Evolutionary conservation across 176 grass and related monocot species (phyloP).

Genomic region (Oryza officinalis): DNA sequence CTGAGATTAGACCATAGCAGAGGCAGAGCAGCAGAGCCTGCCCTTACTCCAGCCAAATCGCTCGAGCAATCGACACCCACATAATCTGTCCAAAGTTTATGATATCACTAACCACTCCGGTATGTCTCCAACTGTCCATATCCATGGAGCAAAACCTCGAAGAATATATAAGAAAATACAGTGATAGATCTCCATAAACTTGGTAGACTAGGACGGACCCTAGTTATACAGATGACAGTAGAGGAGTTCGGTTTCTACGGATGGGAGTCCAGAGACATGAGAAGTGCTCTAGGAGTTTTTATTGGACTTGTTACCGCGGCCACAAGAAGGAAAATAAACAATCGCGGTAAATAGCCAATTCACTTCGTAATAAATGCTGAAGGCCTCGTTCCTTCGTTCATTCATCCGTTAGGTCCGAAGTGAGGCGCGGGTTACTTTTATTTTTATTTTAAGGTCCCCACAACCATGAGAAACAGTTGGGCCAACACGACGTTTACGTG

Average conservation of each 20-base stretch:
- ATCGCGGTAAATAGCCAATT: no score
- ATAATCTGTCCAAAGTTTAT: not conserved
- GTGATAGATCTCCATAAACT: no score
- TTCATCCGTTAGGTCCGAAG: not conserved
- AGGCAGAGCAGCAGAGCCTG: no score
- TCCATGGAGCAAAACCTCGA: no score
- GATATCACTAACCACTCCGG: not conserved
- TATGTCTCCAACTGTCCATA: not conserved
- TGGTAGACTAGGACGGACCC: no score
- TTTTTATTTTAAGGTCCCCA: constrained; percentile 24
- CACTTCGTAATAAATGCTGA: no score
- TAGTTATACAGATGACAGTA: not conserved
- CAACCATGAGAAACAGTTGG: constrained; percentile 30
- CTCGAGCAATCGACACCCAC: not conserved
- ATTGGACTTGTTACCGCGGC: not conserved
- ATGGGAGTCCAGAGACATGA: not conserved
- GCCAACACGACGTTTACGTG: constrained; percentile 46
- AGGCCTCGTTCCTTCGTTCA: not conserved
- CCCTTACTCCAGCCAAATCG: no score
- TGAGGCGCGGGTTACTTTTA: not conserved
- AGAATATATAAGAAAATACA: no score
- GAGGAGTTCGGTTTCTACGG: not conserved
- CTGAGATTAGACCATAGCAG: not conserved
- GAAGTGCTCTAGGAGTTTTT: not conserved
- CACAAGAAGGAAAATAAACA: not conserved